Conservation (phyloP, 2,329 filamentous ascomycete species). For the Cladophialophora chaetospira region DNA sequence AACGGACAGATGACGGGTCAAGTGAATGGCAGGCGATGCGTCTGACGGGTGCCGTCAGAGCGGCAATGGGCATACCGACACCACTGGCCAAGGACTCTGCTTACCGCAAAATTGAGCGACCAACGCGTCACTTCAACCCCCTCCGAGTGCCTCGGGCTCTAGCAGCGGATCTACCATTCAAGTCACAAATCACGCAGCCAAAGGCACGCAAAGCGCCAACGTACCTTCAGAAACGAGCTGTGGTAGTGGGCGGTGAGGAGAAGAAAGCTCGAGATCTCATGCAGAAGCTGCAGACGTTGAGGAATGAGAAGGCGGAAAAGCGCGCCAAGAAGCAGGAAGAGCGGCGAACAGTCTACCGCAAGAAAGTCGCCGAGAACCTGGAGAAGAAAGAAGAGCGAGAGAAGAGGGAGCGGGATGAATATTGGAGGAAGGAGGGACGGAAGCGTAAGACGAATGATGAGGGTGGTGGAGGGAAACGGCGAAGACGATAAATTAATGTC, state of each 20-base stretch:
- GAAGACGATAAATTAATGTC: conserved; percentile 11
- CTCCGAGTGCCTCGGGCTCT: conserved; percentile 51
- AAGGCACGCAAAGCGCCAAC: conserved; percentile 78
- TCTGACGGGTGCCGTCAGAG: conserved; percentile 86
- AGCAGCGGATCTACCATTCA: conserved; percentile 84
- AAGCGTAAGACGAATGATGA: conserved; percentile 64
- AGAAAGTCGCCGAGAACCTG: conserved; percentile 76
- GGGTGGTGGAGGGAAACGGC: conserved; percentile 46
- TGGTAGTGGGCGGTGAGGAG: conserved; percentile 84
- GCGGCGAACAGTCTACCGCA: conserved; percentile 74
- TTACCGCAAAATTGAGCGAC: conserved; percentile 67
- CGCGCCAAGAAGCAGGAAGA: conserved; percentile 84
- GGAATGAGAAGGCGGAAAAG: conserved; percentile 89
- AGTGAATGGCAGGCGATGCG: conserved; percentile 84
- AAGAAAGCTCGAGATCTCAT: conserved; percentile 83
- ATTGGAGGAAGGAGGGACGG: conserved; percentile 87
- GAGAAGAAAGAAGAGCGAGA: conserved; percentile 86
- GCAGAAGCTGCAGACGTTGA: conserved; percentile 86
- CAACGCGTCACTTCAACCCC: conserved; percentile 74
- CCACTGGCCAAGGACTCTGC: conserved; percentile 81
- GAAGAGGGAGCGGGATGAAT: conserved; percentile 90
- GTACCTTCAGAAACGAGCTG: conserved; percentile 93
- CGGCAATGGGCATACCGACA: conserved; percentile 71
- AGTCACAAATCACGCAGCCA: conserved; percentile 82
- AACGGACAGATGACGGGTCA: conserved; percentile 35